phyloP scores from a whole-genome alignment of 768 basidiomycete genomes.

The Serendipita sp. region DNA sequence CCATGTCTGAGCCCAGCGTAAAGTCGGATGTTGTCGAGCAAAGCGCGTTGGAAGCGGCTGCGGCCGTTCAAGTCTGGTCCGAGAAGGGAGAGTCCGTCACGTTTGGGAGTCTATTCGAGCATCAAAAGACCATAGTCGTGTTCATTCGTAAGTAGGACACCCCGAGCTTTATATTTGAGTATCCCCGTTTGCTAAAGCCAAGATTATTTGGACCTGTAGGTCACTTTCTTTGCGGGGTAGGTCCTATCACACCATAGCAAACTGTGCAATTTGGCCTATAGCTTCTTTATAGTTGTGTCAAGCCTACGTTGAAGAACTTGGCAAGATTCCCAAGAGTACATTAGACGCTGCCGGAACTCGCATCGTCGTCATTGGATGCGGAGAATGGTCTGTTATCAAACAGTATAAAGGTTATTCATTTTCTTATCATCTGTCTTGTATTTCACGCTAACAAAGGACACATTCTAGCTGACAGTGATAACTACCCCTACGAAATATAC shows the following conservation, averaged over 20 bases:
- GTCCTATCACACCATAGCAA: no score
- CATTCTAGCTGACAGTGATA: background rate
- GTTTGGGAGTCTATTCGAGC: conserved; percentile 37
- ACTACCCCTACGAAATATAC: conserved; percentile 30
- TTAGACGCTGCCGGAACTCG: conserved; percentile 27
- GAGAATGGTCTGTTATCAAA: conserved; percentile 36
- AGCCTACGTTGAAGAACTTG: conserved; percentile 36
- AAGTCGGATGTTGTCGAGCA: conserved; percentile 1
- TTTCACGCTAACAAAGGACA: background rate
- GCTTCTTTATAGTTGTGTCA: conserved; percentile 19
- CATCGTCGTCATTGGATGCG: conserved; percentile 44
- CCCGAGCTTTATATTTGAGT: background rate
- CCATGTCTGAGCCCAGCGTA: background rate
- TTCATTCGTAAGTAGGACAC: conserved; percentile 37
- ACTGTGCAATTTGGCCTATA: no score
- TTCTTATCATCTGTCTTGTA: background rate
- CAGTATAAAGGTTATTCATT: conserved; percentile 29
- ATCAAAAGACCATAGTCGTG: conserved; percentile 40
- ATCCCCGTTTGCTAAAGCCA: background rate
- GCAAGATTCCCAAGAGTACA: conserved; percentile 25
- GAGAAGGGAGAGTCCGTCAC: conserved; percentile 28
- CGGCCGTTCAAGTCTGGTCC: conserved; percentile 30
- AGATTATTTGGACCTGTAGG: conserved; percentile 24
- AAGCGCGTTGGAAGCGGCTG: conserved; percentile 22
- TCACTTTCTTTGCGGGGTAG: conserved; percentile 52